Percentiles rank a stretch among this genome's conserved stretches.
Evolutionary conservation across 2,329 filamentous ascomycete species (phyloP).

Genomic region (Daldinia sp.): DNA sequence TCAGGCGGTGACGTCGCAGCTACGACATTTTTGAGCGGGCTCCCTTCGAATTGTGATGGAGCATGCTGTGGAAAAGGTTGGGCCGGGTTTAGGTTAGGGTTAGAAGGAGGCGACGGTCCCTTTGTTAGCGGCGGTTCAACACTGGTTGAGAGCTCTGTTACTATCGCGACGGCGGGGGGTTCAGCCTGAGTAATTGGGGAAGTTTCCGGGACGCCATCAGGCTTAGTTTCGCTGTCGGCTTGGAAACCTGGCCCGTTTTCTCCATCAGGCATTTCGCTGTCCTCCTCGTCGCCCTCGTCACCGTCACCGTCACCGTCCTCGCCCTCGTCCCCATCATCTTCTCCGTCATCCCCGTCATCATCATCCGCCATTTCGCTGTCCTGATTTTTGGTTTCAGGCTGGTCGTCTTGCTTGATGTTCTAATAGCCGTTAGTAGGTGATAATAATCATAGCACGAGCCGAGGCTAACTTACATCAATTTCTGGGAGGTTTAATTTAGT

Average conservation of each 20-base stretch:
- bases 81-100: constrained; percentile 51
- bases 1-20: constrained; percentile 60
- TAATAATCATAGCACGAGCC: background rate
- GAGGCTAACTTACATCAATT: constrained; percentile 54
- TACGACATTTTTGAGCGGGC: constrained; percentile 65
- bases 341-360: constrained; percentile 61
- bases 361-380: constrained; percentile 68
- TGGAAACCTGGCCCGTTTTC: constrained; percentile 56
- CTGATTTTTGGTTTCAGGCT: constrained; percentile 58
- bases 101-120: constrained; percentile 42
- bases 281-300: constrained; percentile 60
- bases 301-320: constrained; percentile 59
- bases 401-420: constrained; percentile 58
- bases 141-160: constrained; percentile 36
- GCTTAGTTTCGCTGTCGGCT: constrained; percentile 50
- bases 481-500: constrained; percentile 55
- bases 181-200: constrained; percentile 48
- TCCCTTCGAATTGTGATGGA: constrained; percentile 59
- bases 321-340: constrained; percentile 55
- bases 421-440: constrained; percentile 45
- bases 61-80: constrained; percentile 45
- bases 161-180: constrained; percentile 41
- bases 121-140: background rate
- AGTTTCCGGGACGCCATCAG: constrained; percentile 51
- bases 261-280: constrained; percentile 59